Evolutionary conservation across 2,329 filamentous ascomycete species (phyloP), one percentile per base, ranked within the genome.

Genomic region (Hypoxylon sp.): DNA sequence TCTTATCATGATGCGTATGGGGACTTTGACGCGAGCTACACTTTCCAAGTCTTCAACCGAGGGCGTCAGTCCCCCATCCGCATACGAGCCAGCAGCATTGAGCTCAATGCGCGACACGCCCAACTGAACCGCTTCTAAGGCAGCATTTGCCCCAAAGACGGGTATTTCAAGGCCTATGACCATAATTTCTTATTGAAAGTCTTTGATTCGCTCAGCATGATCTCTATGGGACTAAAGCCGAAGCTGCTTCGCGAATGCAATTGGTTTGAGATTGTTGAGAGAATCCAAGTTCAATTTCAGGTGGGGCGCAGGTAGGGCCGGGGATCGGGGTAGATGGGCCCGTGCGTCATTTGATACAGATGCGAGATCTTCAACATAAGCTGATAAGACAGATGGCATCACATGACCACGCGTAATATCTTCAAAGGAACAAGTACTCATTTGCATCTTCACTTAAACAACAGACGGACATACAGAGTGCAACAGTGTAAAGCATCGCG

Each of bases 1-100:
- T 7, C 86, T 82, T 65, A 88, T 84, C 83, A 87, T 87, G 71
- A 88, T 71, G 40, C 84, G 83, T 36, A 87, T 71, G 0, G 84
- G 80, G 24, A 82, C 75, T 9, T 74, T 53, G 33, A 82, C 72
- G 1, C 61, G 57, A 1, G 64, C 44, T 42, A 75, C 28, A 5
- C 9, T 18, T 6, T 66, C 22, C 7, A 85, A 76, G 16, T 84
- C 80, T 7, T 75, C 68, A 2, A 80, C 24, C 0, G 78, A 70
- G 2, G 86, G 86, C 0, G 86, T 87, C 14, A 84, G 78, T 6
- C 86, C 86, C 46, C 85, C 86, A 1, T 70, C 74, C 1, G 71
- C 59, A 67, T 87, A 87, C 0, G 85, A 87, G 2, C 78, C 81
- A 8, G 75, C 70, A 2, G 80, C 80, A 71, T 87, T 88, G 70